phyloP scores from a whole-genome alignment of 495 filamentous ascomycete species.

The Haplographium delicatum region DNA sequence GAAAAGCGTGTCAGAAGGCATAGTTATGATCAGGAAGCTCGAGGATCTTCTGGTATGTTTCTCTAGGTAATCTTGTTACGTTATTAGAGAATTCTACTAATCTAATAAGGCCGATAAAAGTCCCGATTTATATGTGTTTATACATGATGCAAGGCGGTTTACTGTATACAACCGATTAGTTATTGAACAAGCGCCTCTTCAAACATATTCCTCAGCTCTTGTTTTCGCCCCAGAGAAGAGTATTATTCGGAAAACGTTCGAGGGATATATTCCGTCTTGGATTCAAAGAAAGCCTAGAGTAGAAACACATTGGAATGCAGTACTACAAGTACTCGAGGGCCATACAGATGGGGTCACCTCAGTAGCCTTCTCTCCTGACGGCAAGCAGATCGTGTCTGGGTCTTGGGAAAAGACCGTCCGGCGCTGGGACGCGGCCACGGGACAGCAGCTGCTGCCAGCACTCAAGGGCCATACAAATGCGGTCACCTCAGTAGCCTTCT shows the following conservation, averaged over 20 bases:
- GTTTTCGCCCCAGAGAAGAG: constrained; percentile 2
- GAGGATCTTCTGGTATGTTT: constrained; percentile 13
- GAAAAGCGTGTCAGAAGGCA: constrained; percentile 4
- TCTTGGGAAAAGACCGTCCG: constrained; percentile 5
- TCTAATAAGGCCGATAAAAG: constrained; percentile 4
- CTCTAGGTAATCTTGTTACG: not conserved
- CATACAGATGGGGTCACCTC: not conserved
- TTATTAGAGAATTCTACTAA: constrained; percentile 2
- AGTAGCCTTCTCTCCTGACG: constrained; percentile 8
- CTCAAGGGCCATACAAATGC: constrained; percentile 22
- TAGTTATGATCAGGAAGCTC: constrained; percentile 16
- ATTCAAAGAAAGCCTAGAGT: constrained; percentile 1
- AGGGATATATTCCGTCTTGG: not conserved
- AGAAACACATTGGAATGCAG: not conserved
- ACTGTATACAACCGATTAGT: constrained; percentile 6
- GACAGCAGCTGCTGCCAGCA: not conserved
- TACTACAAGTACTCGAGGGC: not conserved
- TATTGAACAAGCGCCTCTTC: constrained; percentile 2
- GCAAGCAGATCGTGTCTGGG: constrained; percentile 1
- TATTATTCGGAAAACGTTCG: not conserved
- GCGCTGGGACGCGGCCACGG: constrained; percentile 5
- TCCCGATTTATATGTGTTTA: constrained; percentile 6
- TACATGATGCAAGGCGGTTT: constrained; percentile 16
- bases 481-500: constrained; percentile 33
- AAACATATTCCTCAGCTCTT: not conserved